A percentile compares a stretch with the other conserved stretches of the same genome.
phyloP scores from a whole-genome alignment of 2,329 filamentous ascomycete species.

The Cladophialophora immunda region DNA sequence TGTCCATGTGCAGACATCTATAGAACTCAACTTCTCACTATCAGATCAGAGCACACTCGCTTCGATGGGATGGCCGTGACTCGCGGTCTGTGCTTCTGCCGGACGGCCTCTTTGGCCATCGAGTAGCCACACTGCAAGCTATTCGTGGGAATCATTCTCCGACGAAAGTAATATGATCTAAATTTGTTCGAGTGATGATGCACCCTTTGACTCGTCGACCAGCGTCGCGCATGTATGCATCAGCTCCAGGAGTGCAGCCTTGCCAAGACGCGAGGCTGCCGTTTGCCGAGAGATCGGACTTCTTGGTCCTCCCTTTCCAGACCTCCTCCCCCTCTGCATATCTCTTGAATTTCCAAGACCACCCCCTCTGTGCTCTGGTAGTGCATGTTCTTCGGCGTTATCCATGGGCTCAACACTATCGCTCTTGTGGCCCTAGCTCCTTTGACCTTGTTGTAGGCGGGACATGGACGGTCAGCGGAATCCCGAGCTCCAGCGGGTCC shows the following conservation, averaged over 20 bases:
- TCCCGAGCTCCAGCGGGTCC: slow-evolving; percentile 38
- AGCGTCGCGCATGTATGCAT: neutral
- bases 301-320: too few relatives aligned
- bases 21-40: too few relatives aligned
- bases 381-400: neutral
- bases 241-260: neutral
- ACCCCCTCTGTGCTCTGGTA: neutral
- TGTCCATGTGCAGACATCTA: too few relatives aligned
- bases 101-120: too few relatives aligned
- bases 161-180: too few relatives aligned
- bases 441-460: neutral
- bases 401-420: neutral
- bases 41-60: too few relatives aligned
- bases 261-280: slow-evolving; percentile 4
- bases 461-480: slow-evolving; percentile 35
- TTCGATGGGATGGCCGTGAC: too few relatives aligned
- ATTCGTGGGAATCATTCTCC: too few relatives aligned
- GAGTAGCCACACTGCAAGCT: too few relatives aligned
- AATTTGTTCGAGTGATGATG: too few relatives aligned
- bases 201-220: neutral
- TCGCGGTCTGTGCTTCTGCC: too few relatives aligned
- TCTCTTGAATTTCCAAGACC: neutral
- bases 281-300: slow-evolving; percentile 3
- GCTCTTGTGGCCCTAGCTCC: neutral
- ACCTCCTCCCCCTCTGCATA: neutral